phyloP scores from a whole-genome alignment of 768 basidiomycete genomes.

The Crucibulum laeve region DNA sequence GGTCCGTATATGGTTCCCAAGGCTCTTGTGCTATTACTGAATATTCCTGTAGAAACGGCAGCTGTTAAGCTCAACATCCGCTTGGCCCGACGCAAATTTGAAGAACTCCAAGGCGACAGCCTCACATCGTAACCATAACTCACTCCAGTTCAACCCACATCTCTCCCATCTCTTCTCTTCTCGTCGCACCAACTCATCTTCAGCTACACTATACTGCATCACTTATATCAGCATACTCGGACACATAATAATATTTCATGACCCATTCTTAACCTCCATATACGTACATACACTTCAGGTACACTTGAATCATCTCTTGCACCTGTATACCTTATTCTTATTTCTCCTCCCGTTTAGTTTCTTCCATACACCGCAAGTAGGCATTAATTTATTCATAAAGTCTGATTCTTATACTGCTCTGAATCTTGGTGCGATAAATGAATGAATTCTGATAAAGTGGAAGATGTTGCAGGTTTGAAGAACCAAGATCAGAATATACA shows the following conservation, averaged over 20 bases:
- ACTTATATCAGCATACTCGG: conserved; percentile 6
- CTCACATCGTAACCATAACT: conserved; percentile 27
- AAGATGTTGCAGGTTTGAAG: no score
- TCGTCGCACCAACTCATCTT: no score
- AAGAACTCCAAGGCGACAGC: conserved; percentile 80
- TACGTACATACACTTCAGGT: not conserved
- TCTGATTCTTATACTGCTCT: no score
- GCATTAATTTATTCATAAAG: no score
- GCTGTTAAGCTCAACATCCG: conserved; percentile 86
- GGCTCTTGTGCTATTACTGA: conserved; percentile 3
- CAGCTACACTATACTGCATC: conserved; percentile 2
- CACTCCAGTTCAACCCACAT: conserved; percentile 1
- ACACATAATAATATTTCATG: not conserved
- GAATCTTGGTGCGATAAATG: no score
- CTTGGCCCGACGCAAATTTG: conserved; percentile 83
- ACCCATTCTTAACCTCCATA: not conserved
- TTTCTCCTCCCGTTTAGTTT: no score
- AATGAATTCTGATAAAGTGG: no score
- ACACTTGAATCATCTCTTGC: no score
- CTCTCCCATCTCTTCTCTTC: conserved; percentile 2
- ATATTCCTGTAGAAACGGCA: conserved; percentile 64
- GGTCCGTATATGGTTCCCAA: conserved; percentile 40
- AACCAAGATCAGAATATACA: no score
- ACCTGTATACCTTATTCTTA: no score
- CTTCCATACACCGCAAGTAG: no score